Percentiles rank a stretch among this genome's conserved stretches.
phyloP scores from a whole-genome alignment of 2,329 filamentous ascomycete species.

The Keithomyces neogunnii region DNA sequence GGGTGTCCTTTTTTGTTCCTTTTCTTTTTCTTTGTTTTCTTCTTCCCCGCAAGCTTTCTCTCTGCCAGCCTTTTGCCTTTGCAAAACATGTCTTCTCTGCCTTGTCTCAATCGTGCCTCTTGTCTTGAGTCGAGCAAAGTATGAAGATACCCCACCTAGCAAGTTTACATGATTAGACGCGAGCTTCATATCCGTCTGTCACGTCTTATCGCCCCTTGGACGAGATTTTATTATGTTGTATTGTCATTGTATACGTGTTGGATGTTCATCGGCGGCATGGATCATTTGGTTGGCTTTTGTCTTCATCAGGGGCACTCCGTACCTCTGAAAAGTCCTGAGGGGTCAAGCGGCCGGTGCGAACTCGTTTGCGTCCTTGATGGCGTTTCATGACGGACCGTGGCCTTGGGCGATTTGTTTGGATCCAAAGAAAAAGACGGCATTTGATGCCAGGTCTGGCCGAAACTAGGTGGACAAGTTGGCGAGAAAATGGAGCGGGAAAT shows the following conservation, averaged over 20 bases:
- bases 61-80: background rate
- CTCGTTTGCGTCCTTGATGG: background rate
- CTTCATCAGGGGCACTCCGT: background rate
- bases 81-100: background rate
- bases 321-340: background rate
- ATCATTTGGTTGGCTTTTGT: background rate
- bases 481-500: background rate
- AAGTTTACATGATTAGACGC: background rate
- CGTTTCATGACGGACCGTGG: background rate
- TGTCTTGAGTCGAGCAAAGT: background rate
- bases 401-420: background rate
- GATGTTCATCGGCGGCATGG: background rate
- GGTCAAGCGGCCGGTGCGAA: background rate
- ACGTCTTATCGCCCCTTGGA: background rate
- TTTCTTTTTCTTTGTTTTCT: background rate
- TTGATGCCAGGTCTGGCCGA: background rate
- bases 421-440: background rate
- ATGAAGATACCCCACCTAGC: background rate
- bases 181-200: background rate
- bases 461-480: background rate
- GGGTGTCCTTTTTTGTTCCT: background rate
- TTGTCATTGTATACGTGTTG: background rate
- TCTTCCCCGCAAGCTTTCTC: background rate
- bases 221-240: background rate
- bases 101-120: conserved; percentile 14